These are phyloP conservation scores for Xylariomycetidae sp. DNA, from an alignment of 2,329 filamentous ascomycete species.

Conservation along the genomic window DNA sequence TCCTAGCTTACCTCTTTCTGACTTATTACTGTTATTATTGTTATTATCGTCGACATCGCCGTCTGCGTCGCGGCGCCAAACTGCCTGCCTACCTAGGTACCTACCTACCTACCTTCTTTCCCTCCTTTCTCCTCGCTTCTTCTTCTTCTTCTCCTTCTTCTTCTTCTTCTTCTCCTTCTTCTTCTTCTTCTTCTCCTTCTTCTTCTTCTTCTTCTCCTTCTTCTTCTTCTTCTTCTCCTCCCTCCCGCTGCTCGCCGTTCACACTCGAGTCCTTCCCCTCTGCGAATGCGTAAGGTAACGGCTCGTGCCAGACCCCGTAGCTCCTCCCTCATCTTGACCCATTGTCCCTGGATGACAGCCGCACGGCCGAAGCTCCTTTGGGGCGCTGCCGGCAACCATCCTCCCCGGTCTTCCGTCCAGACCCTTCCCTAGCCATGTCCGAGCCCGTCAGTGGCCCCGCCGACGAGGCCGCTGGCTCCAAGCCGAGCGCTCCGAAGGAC, in stretches of 20 bases:
- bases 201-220: not conserved
- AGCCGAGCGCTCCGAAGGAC: slow-evolving; percentile 63
- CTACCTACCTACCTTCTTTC: slow-evolving; percentile 1
- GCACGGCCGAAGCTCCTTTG: slow-evolving; percentile 18
- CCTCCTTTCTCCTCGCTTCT: not conserved
- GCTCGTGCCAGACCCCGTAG: too few species aligned
- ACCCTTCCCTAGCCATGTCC: slow-evolving; percentile 6
- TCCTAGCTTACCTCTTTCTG: too few species aligned
- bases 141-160: not conserved
- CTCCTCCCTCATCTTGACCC: too few species aligned
- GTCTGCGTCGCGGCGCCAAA: too few species aligned
- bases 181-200: not conserved
- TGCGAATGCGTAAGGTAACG: too few species aligned
- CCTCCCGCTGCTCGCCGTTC: not conserved
- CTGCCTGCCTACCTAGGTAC: not conserved
- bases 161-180: not conserved
- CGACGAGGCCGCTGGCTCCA: slow-evolving; percentile 32
- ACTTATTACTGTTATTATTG: too few species aligned
- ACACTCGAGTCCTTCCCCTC: not conserved
- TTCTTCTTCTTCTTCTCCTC: not conserved
- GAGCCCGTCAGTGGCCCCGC: slow-evolving; percentile 11
- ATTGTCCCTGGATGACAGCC: slow-evolving; percentile 21
- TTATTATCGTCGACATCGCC: too few species aligned
- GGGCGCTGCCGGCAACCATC: slow-evolving; percentile 11
- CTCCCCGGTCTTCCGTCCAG: not conserved